Evolutionary conservation across 1,284 basidiomycete genomes (phyloP).

Genomic region (Hortiboletus rubellus): DNA sequence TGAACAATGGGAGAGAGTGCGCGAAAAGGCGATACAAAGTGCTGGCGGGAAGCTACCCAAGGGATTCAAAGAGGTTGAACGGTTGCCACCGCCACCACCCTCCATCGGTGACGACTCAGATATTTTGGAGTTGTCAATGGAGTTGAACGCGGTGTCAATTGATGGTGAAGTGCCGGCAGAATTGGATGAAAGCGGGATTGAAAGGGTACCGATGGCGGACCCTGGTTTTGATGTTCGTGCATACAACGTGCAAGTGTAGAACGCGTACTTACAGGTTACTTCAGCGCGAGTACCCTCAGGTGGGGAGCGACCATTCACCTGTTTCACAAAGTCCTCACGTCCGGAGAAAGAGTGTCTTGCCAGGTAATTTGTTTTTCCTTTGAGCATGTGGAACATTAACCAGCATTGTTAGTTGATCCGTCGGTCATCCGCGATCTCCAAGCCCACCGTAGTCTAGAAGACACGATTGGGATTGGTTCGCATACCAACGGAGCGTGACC

Average conservation of each 20-base stretch:
- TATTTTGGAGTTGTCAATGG: constrained; percentile 83
- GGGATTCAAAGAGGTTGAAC: constrained; percentile 64
- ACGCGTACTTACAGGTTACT: constrained; percentile 21
- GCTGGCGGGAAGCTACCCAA: constrained; percentile 64
- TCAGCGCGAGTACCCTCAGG: constrained; percentile 64
- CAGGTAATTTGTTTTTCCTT: constrained; percentile 51
- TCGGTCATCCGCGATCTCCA: constrained; percentile 86
- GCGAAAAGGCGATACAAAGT: constrained; percentile 72
- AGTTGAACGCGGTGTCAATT: constrained; percentile 82
- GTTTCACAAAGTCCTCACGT: constrained; percentile 64
- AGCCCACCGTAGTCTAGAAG: constrained; percentile 80
- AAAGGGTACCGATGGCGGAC: constrained; percentile 87
- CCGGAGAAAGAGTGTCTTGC: constrained; percentile 82
- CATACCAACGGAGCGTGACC: constrained; percentile 34
- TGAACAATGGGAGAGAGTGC: constrained; percentile 81
- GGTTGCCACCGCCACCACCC: constrained; percentile 75
- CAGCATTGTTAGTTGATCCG: constrained; percentile 67
- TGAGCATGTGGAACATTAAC: constrained; percentile 1
- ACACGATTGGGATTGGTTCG: constrained; percentile 39
- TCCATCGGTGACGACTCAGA: constrained; percentile 77
- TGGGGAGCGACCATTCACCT: constrained; percentile 54
- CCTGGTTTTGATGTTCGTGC: constrained; percentile 80
- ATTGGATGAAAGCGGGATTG: constrained; percentile 80
- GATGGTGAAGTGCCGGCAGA: constrained; percentile 72
- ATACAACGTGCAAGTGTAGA: constrained; percentile 21